Conservation (phyloP, 306 rosid species). For the Lablab purpureus region DNA sequence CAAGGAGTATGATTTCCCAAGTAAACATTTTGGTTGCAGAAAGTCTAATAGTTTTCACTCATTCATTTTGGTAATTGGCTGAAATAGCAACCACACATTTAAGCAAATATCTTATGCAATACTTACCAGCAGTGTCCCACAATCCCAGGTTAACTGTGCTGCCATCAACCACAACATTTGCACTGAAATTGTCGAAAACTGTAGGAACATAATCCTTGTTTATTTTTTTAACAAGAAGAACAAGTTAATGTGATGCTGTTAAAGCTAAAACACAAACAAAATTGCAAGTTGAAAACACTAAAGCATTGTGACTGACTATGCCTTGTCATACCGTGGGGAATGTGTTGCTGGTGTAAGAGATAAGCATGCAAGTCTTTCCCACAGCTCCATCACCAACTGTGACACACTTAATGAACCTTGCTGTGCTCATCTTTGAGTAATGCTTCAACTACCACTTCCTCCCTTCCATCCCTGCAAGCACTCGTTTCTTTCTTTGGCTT, state of each 20-base stretch:
- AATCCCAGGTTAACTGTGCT: conserved; percentile 23
- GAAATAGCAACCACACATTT: not conserved
- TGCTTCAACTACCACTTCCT: not conserved
- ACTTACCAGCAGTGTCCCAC: conserved; percentile 30
- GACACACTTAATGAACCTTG: conserved; percentile 21
- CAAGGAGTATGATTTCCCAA: not conserved
- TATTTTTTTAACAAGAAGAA: not conserved
- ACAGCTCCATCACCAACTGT: conserved; percentile 33
- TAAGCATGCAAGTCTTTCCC: conserved; percentile 27
- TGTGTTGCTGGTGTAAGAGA: conserved; percentile 27
- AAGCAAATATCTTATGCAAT: not conserved
- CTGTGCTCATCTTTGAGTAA: conserved; percentile 8
- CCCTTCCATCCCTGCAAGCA: not conserved
- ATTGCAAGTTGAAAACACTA: not conserved
- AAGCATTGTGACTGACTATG: not conserved
- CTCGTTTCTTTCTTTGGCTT: not conserved
- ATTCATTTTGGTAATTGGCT: not conserved
- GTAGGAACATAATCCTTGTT: conserved; percentile 22
- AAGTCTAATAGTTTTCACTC: not conserved
- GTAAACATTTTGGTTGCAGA: not conserved
- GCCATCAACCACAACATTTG: conserved; percentile 31
- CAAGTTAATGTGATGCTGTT: not conserved
- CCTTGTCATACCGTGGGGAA: conserved; percentile 18
- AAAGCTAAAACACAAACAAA: not conserved
- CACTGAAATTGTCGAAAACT: conserved; percentile 22